Evolutionary conservation across 1,284 basidiomycete genomes (phyloP), one percentile per base, ranked within the genome.

Genomic region (Sparassis latifolia): DNA sequence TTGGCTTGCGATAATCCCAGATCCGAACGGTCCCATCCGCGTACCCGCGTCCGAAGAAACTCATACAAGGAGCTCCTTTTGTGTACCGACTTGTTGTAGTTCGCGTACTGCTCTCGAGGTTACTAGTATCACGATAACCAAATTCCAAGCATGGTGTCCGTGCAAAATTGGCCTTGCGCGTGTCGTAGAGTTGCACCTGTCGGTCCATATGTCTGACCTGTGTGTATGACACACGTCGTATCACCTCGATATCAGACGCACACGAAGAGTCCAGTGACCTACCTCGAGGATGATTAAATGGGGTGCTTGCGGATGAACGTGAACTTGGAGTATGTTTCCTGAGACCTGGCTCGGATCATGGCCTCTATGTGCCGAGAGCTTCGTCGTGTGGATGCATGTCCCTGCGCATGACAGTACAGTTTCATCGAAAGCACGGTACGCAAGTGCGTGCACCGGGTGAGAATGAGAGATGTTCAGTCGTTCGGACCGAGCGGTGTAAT

Each of bases 1-100:
- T 73, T 10, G 56, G 54, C 50, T 74, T 73, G 12, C 78, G 69
- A 60, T 70, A 74, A 58, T 80, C 78, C 76, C 78, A 81, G 28
- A 77, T 56, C 9, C 69, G 58, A 30, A 79, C 67, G 20, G 46
- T 30, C 54, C 58, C 9, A 56, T 80, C 77, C 43, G 65, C 59
- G 60, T 69, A 75, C 20, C 75, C 74, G 50, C 71, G 73, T 33
- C 65, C 72, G 59, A 78, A 79, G 50, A 73, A 67, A 41, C 65
- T 65, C 50, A 69, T 60, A 52, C 59, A 55, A 35, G 66, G 52
- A 42, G 63, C 62, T 33, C 63, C 65, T 47, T 59, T 64, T 31
- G 54, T 50, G 54, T 58, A 63, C n/a, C 65, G 56, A 39, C 35
- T 42, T n/a, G 35, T 38, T n/a, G n/a, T n/a, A 7, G 40, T 53